phyloP scores from a whole-genome alignment of 768 basidiomycete species.

The Pisolithus marmoratus region DNA sequence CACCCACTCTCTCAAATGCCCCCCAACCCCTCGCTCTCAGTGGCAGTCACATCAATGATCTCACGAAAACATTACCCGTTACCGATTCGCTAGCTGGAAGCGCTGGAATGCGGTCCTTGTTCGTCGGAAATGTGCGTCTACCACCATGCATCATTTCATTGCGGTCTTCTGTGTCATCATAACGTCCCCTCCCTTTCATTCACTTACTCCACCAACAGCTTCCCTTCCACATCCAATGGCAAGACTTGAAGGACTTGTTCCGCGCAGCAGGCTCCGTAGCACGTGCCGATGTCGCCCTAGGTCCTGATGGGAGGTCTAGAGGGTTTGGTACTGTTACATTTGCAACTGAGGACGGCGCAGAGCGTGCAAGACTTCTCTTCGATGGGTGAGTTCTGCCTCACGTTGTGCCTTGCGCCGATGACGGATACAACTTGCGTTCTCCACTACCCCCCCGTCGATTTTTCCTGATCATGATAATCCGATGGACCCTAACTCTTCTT shows the following conservation, averaged over 20 bases:
- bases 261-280: slow-evolving; percentile 85
- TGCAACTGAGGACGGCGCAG: slow-evolving; percentile 77
- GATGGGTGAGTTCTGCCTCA: slow-evolving; percentile 62
- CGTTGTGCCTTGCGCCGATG: background rate
- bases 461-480: slow-evolving; percentile 3
- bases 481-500: slow-evolving; percentile 1
- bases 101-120: slow-evolving; percentile 52
- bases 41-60: slow-evolving; percentile 8
- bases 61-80: slow-evolving; percentile 8
- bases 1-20: background rate
- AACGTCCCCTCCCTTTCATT: background rate
- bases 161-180: slow-evolving; percentile 3
- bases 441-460: background rate
- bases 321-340: slow-evolving; percentile 94
- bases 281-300: slow-evolving; percentile 86
- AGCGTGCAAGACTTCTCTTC: slow-evolving; percentile 79
- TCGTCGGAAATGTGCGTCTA: slow-evolving; percentile 80
- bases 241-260: slow-evolving; percentile 95
- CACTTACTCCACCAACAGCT: slow-evolving; percentile 44
- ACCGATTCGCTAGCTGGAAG: slow-evolving; percentile 25
- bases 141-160: background rate
- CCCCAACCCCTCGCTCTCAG: slow-evolving; percentile 6
- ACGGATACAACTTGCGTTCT: background rate
- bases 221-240: slow-evolving; percentile 95
- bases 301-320: slow-evolving; percentile 80